Evolutionary conservation across 169 alveolate species (phyloP), one percentile per base, ranked within the genome.

Genomic region (Plasmodium reichenowi): DNA sequence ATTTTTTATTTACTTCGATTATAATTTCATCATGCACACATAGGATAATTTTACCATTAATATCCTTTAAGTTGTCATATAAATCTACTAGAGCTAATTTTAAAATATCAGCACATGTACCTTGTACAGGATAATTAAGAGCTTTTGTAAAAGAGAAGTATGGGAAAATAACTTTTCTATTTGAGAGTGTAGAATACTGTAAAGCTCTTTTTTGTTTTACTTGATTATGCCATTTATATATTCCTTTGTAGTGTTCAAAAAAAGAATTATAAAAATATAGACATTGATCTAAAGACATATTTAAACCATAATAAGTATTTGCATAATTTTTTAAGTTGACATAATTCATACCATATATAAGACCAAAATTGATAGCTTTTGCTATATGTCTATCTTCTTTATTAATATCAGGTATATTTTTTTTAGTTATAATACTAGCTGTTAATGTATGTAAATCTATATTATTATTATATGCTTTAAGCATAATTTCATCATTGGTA

Each of bases 381-480:
- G 98, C 98, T 63, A 95, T 93, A 78, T 95, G 98, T n/a, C 98
- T 89, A 62, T 95, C 98, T 13, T 92, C 97, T 76, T 94, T 93
- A 32, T 91, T 87, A n/a, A 95, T 83, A 52, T 91, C 94, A 17
- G 68, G 26, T 22, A 94, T 93, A 26, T 60, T 56, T 64, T 73
- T 83, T 54, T 90, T 90, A 88, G 92, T 92, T 45, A 94, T 89
- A 52, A 94, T 86, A 66, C 96, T 94, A 29, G 96, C 96, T 1
- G 96, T 94, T 56, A 94, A 89, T 10, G 96, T 88, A 70, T 94
- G 96, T 64, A 94, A 67, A 56, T 94, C 96, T 29, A 85, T 88
- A 32, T 93, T 94, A 56, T 89, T 90, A 63, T 72, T 66, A 67
- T 95, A 95, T 63, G 98, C 98, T 24, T 94, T 94, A 5, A 95